Evolutionary conservation across 257 asterid genomes (phyloP).

Genomic region (Solanum sitiens): DNA sequence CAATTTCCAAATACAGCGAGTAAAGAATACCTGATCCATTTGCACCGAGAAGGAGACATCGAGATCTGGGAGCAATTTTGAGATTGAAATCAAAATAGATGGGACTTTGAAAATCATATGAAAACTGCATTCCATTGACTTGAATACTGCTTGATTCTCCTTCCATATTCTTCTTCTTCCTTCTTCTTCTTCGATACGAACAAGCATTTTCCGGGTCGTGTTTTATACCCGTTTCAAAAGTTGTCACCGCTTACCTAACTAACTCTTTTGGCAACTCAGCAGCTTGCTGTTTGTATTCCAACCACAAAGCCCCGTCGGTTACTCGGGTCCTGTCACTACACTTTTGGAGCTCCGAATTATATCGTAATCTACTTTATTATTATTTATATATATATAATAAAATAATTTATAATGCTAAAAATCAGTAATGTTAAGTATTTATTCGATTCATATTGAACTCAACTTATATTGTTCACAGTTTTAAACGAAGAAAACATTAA

Average conservation of each 20-base stretch:
- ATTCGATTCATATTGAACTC: not conserved
- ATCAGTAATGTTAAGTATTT: not conserved
- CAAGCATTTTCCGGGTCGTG: not conserved
- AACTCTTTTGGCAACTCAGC: not conserved
- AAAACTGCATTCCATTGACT: constrained; percentile 85
- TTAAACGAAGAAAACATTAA: too few relatives aligned
- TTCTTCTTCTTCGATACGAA: not conserved
- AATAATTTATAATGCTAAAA: too few relatives aligned
- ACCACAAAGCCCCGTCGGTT: not conserved
- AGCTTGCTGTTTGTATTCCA: not conserved
- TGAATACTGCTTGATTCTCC: constrained; percentile 35
- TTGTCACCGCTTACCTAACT: not conserved
- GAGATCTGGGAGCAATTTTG: constrained; percentile 60
- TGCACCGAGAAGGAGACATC: constrained; percentile 94
- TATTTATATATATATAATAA: too few relatives aligned
- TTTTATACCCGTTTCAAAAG: not conserved
- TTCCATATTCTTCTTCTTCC: constrained; percentile 2
- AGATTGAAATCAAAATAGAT: constrained; percentile 67
- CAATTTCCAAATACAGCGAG: not conserved
- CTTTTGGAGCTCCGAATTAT: not conserved
- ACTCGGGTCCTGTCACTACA: not conserved
- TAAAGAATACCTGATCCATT: constrained; percentile 73
- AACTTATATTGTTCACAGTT: not conserved
- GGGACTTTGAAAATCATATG: constrained; percentile 51
- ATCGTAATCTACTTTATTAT: not conserved